Percentiles rank a stretch among this genome's conserved stretches.
Conservation (phyloP, 1,284 basidiomycete species). For the Cronartium ribicola region DNA sequence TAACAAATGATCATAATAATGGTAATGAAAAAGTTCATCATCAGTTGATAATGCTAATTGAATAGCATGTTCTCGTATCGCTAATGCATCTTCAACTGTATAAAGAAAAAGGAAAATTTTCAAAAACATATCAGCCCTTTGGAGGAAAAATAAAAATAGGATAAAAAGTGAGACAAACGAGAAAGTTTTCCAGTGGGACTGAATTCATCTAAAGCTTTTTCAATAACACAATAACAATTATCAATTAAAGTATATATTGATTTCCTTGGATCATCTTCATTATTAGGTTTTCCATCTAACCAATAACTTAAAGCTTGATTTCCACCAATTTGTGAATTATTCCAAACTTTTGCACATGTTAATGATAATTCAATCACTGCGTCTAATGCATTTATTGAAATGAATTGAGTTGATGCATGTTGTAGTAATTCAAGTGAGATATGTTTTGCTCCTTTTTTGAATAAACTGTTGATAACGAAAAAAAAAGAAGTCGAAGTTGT, state of each 20-base stretch:
- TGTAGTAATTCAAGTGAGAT: constrained; percentile 77
- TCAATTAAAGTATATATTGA: constrained; percentile 62
- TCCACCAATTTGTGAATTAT: constrained; percentile 59
- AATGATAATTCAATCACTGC: constrained; percentile 83
- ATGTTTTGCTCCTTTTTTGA: constrained; percentile 77
- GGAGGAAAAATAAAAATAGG: constrained; percentile 49
- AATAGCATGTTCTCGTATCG: constrained; percentile 68
- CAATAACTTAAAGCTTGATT: constrained; percentile 73
- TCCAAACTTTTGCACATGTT: constrained; percentile 73
- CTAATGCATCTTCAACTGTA: constrained; percentile 60
- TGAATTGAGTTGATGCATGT: constrained; percentile 80
- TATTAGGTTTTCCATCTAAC: constrained; percentile 61
- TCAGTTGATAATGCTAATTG: constrained; percentile 74
- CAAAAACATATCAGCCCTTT: constrained; percentile 47
- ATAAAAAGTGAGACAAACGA: constrained; percentile 48
- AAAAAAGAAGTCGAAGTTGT: constrained; percentile 44
- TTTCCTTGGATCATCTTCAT: constrained; percentile 59
- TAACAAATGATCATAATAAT: constrained; percentile 90
- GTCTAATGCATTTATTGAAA: constrained; percentile 67
- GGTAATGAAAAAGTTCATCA: constrained; percentile 91
- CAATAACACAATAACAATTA: constrained; percentile 74
- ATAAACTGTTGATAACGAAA: constrained; percentile 59
- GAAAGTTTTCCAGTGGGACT: constrained; percentile 58
- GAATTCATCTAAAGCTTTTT: constrained; percentile 73
- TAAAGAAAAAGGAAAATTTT: constrained; percentile 21